Conservation (phyloP, 2,329 filamentous ascomycete genomes). For the Ophiostoma himal-ulmi region DNA sequence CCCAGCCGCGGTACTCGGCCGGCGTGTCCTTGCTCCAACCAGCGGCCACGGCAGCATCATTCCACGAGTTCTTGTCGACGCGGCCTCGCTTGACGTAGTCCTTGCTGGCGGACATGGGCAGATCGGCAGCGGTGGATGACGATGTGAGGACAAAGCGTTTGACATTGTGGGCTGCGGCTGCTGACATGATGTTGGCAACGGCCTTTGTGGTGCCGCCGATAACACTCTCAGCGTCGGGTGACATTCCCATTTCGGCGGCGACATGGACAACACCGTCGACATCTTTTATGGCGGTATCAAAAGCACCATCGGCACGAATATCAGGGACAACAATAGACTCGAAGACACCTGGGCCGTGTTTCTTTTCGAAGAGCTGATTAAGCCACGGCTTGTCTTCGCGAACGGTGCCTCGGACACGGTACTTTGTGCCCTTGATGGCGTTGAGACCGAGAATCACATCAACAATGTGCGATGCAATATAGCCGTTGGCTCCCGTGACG, state of each 20-base stretch:
- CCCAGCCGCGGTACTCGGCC: neutral
- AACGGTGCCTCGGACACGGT: neutral
- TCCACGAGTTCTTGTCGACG: neutral
- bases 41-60: neutral
- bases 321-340: neutral
- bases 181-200: neutral
- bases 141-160: neutral
- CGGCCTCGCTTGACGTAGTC: neutral
- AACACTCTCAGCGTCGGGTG: neutral
- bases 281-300: neutral
- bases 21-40: neutral
- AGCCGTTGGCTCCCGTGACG: neutral
- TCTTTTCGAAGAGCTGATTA: neutral
- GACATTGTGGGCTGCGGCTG: neutral
- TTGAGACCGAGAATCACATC: neutral
- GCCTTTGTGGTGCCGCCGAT: conserved; percentile 1
- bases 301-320: neutral
- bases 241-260: neutral
- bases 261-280: neutral
- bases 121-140: neutral
- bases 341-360: neutral
- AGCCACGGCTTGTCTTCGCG: neutral
- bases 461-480: neutral
- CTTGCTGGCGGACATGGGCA: neutral
- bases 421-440: neutral